Base-by-base conservation (phyloP, 192 early-diverging fungal species). In the Backusella macrospora region DNA sequence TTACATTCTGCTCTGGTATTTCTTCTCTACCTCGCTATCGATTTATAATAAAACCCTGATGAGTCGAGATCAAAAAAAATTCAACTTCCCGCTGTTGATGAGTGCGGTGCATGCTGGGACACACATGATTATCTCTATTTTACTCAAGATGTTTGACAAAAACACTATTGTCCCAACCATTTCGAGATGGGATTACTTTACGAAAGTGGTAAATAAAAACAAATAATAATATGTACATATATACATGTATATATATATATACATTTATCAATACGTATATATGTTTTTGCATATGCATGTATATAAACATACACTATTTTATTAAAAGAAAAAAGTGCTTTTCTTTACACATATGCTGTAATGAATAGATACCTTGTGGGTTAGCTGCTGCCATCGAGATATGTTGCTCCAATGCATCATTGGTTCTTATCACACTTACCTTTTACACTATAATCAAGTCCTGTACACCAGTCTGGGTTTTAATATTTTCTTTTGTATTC, bases 41-140 rank as follows among this genome's bases (percentile, higher is more conserved):
- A 79, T 96, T n/a, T 94, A 92, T 84, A 96, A 96, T 81, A 94
- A 93, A 76, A 89, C 88, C 76, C 74, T 96, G n/a, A 92, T 96
- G 84, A 88, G 92, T 62, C 79, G 83, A 68, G 87, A 91, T 48
- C 82, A 85, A 48, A 86, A 87, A 78, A 86, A 94, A 78, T 93
- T 94, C 82, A 83, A 83, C 44, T 88, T 90, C 62, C 94, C 94
- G 38, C 73, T 94, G 9, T 89, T 96, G 69, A 89, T 91, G 52
- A 92, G 91, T n/a, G 86, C 88, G 23, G 81, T 92, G 47, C 94
- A 96, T 77, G 84, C 88, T 62, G 80, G 85, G 2, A 73, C 93
- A 39, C 94, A 96, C 70, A 88, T 85, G 75, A 64, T 85, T 37
- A 83, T 93, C 59, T 90, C 92, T 3, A 73, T 68, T 15, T 43